These are phyloP conservation scores for Sodiomyces alkalinus DNA, from an alignment of 2,329 filamentous ascomycete species.

Conservation along the genomic window DNA sequence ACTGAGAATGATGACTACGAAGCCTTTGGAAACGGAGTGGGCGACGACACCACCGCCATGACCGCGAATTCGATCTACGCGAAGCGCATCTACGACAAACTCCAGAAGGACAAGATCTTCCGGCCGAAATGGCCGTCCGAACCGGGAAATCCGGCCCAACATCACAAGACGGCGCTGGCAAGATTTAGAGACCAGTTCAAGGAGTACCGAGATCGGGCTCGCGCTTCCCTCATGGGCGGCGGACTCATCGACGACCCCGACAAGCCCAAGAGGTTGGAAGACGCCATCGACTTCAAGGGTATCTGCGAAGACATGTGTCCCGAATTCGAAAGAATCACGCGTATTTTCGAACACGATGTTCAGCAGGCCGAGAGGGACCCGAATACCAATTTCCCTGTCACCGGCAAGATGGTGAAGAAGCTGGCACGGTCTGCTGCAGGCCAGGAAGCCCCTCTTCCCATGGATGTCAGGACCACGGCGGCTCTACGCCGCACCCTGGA, in stretches of 20 bases:
- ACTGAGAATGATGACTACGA: slow-evolving; percentile 5
- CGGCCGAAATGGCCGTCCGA: slow-evolving; percentile 41
- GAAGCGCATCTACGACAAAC: slow-evolving; percentile 32
- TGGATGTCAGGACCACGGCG: slow-evolving; percentile 48
- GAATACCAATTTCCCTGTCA: slow-evolving; percentile 28
- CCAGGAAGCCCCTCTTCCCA: slow-evolving; percentile 50
- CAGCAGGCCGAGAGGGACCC: slow-evolving; percentile 37
- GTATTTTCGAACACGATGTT: slow-evolving; percentile 46
- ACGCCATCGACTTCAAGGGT: slow-evolving; percentile 52
- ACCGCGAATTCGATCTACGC: slow-evolving; percentile 25
- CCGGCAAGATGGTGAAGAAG: slow-evolving; percentile 48
- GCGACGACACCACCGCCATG: too few relatives aligned
- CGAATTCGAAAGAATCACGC: slow-evolving; percentile 47
- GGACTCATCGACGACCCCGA: slow-evolving; percentile 51
- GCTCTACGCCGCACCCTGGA: slow-evolving; percentile 44
- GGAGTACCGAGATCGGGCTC: slow-evolving; percentile 39
- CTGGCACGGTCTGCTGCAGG: slow-evolving; percentile 53
- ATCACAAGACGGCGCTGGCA: slow-evolving; percentile 34
- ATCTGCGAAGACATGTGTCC: slow-evolving; percentile 58
- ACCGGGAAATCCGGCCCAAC: slow-evolving; percentile 29
- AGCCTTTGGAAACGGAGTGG: too few relatives aligned
- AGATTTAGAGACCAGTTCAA: slow-evolving; percentile 40
- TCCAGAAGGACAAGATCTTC: slow-evolving; percentile 37
- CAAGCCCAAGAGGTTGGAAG: slow-evolving; percentile 42
- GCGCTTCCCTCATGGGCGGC: slow-evolving; percentile 40